Conservation (phyloP, 345 rosid species). For the Mangifera indica region DNA sequence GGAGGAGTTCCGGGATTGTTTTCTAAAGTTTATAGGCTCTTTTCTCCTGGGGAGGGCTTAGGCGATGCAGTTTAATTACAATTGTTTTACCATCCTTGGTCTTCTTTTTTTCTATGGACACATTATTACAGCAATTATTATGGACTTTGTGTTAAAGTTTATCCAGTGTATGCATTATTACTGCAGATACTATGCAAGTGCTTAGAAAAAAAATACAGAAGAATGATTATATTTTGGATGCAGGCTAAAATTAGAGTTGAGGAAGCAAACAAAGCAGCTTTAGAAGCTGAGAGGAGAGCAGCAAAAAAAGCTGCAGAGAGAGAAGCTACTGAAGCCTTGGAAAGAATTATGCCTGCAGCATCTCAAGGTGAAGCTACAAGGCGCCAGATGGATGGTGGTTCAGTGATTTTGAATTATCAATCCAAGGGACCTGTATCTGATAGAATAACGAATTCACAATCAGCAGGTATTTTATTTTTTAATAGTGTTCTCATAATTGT, state of each 20-base stretch:
- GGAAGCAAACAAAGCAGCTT: slow-evolving; percentile 61
- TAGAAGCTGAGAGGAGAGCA: slow-evolving; percentile 69
- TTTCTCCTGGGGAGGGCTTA: background rate
- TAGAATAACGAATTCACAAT: slow-evolving; percentile 28
- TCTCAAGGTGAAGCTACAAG: slow-evolving; percentile 31
- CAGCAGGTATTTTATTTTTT: slow-evolving; percentile 37
- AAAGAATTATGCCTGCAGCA: slow-evolving; percentile 28
- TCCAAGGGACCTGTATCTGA: slow-evolving; percentile 26
- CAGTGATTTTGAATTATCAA: slow-evolving; percentile 34
- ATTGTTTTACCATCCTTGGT: no score
- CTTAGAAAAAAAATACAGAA: background rate
- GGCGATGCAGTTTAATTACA: no score
- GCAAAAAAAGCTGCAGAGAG: slow-evolving; percentile 61
- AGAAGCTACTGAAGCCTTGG: slow-evolving; percentile 45
- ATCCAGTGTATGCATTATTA: background rate
- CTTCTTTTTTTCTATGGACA: no score
- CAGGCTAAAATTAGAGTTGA: slow-evolving; percentile 72
- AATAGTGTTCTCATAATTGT: background rate
- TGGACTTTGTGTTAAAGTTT: background rate
- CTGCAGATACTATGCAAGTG: background rate
- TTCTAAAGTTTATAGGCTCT: background rate
- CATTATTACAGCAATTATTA: no score
- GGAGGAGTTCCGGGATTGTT: no score
- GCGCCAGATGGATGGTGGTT: slow-evolving; percentile 17
- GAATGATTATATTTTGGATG: slow-evolving; percentile 14